phyloP scores from a whole-genome alignment of 495 filamentous ascomycete species.

The Schizothecium vesticola region DNA sequence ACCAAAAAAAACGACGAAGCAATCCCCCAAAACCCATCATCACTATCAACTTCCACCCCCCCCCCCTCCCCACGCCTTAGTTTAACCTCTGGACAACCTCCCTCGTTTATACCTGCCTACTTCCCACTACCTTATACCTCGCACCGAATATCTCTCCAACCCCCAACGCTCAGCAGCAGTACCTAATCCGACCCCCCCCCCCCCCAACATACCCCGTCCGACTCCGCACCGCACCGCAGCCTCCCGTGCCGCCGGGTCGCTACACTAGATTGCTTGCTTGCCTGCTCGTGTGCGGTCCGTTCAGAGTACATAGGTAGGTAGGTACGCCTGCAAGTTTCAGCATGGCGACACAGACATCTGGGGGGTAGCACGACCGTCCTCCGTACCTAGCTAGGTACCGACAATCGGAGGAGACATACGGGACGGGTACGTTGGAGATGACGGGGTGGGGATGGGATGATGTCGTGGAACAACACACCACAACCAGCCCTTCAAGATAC shows the following conservation, averaged over 20 bases:
- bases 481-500: no score
- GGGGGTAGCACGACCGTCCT: neutral
- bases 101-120: neutral
- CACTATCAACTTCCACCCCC: no score
- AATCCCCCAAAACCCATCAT: no score
- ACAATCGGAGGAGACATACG: neutral
- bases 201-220: neutral
- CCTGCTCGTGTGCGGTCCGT: no score
- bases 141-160: neutral
- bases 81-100: no score
- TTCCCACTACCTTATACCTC: neutral
- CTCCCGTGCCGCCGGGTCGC: neutral
- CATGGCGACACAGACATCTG: neutral
- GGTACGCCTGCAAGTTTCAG: neutral
- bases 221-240: neutral
- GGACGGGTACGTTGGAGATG: no score
- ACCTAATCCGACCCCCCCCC: neutral
- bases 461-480: neutral
- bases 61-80: no score
- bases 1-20: no score
- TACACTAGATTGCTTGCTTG: neutral
- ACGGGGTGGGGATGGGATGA: neutral
- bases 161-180: neutral
- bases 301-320: no score
- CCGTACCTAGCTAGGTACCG: neutral